phyloP scores from a whole-genome alignment of 1,139 yeast species.

The Eremothecium coryli region DNA sequence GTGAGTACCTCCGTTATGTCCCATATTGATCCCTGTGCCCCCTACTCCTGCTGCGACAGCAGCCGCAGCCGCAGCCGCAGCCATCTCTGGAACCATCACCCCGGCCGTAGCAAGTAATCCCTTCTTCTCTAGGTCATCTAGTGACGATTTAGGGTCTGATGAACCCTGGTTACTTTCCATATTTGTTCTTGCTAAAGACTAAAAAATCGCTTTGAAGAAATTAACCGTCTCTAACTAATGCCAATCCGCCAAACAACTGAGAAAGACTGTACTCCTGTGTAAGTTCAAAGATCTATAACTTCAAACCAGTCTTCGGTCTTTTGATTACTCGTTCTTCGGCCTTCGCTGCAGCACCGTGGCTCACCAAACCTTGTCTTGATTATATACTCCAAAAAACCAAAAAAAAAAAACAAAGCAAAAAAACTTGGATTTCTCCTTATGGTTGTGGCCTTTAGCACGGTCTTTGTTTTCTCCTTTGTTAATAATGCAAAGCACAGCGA shows the following conservation, averaged over 20 bases:
- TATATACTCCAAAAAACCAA: conserved; percentile 4
- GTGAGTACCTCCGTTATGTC: not conserved
- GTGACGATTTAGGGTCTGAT: conserved; percentile 3
- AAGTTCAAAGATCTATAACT: not conserved
- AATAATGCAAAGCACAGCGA: not conserved
- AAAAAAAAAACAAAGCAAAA: conserved; percentile 2
- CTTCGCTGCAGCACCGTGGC: too few species aligned
- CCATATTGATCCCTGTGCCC: not conserved
- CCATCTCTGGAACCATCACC: conserved; percentile 6
- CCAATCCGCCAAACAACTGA: not conserved
- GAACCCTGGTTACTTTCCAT: conserved; percentile 4
- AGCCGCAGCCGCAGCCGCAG: conserved; percentile 1
- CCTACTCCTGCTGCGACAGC: conserved; percentile 3
- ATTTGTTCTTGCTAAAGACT: not conserved
- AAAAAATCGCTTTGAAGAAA: not conserved
- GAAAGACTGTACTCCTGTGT: not conserved
- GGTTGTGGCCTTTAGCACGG: conserved; percentile 2
- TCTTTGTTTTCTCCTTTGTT: conserved; percentile 4
- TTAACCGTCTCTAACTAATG: not conserved
- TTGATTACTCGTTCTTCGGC: not conserved
- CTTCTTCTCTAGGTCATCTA: conserved; percentile 4
- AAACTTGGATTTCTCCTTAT: not conserved
- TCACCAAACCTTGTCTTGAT: conserved; percentile 6
- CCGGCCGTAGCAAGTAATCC: conserved; percentile 4
- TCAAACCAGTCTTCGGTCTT: not conserved